A percentile compares a stretch with the other conserved stretches of the same genome.
Conservation (phyloP, 352 stramenopile species). For the Pythium scleroteichum region DNA sequence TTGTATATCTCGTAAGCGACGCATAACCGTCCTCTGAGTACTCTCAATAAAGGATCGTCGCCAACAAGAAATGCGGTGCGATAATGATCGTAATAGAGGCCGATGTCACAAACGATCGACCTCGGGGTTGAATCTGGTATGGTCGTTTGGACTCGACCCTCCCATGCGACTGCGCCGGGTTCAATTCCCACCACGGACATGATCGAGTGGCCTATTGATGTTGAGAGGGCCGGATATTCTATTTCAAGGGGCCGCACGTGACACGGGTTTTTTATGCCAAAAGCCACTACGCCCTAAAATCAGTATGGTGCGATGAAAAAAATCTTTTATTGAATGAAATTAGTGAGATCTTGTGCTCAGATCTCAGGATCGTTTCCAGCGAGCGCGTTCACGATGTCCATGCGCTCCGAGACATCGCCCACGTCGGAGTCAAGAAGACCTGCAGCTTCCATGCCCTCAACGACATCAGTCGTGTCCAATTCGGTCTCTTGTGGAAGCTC, state of each 20-base stretch:
- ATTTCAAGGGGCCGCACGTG: constrained; percentile 10
- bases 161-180: constrained; percentile 16
- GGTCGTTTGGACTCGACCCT: constrained; percentile 19
- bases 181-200: constrained; percentile 11
- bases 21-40: neutral
- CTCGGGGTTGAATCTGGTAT: constrained; percentile 14
- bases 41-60: neutral
- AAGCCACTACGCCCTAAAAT: too few relatives aligned
- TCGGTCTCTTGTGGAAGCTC: neutral
- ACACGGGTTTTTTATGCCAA: neutral
- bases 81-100: neutral
- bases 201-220: constrained; percentile 11
- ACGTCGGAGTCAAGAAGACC: too few relatives aligned
- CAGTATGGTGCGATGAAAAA: too few relatives aligned
- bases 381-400: too few relatives aligned
- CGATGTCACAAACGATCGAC: neutral
- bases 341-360: too few relatives aligned
- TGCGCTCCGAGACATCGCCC: too few relatives aligned
- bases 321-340: neutral
- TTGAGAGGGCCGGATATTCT: constrained; percentile 20
- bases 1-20: constrained; percentile 2
- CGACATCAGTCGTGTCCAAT: neutral
- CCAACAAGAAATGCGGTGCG: neutral
- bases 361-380: too few relatives aligned
- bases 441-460: neutral